Base-by-base conservation (phyloP, 345 rosid species). In the rapeseed (Brassica napus) region DNA sequence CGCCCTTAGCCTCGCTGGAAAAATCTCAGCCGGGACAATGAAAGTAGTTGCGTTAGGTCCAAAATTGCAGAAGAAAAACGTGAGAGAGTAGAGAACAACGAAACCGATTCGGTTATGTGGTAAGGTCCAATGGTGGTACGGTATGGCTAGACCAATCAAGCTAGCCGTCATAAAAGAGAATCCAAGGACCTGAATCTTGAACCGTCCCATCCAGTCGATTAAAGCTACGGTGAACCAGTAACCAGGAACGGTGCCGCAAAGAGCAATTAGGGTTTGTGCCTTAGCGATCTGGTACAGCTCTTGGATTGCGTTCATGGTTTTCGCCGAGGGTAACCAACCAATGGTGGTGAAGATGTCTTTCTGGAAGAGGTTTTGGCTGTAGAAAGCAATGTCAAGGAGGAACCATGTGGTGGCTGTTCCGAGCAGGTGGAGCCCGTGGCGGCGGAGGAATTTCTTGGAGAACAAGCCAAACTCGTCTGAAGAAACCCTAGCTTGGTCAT, bases 11-110 rank as follows among this genome's bases (percentile, higher is more conserved):
- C 96, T 88, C 2, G 96, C 90, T 0, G 96, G 97, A 79, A 91
- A 92, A 7, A 91, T 88, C 86, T 91, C 96, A 1, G 92, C 94
- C 2, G 94, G 96, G 58, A 89, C 89, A 2, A 88, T 84, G 72
- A 89, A 92, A 14, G 97, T 90, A 4, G 94, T 90, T 28, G 96
- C 89, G 8, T 89, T 92, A 7, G 97, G 97, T 23, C 94, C 96
- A 7, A 92, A 92, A 52, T 92, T 92, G 15, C 91, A 83, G 62
- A 92, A 92, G 86, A 92, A 92, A 77, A 92, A 92, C 0, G 94
- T 87, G 1, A 92, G 34, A 4, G 92, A 86, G 79, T 92, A 92
- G 11, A 90, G 62, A 2, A 84, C 75, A 1, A 92, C 85, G 3
- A 92, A 92, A n/a, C 90, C 87, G 6, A 89, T 82, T 18, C 79